These are phyloP conservation scores for Penicillium sumatraense DNA, from an alignment of 2,329 filamentous ascomycete genomes.

Conservation along the genomic window DNA sequence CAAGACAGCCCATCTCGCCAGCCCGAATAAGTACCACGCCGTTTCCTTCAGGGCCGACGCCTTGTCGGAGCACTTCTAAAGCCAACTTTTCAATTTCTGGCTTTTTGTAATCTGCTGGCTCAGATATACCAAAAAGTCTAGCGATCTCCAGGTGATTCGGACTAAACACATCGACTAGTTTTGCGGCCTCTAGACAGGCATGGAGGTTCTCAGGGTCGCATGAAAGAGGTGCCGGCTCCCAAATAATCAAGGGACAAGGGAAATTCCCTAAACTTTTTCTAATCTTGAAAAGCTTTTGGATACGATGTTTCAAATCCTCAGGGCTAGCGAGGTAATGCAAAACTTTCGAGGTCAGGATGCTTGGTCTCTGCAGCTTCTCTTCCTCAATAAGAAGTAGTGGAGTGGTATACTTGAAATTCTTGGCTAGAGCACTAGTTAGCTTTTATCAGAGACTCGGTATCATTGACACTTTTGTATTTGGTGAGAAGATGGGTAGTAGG, in stretches of 20 bases:
- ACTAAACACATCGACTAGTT: conserved; percentile 39
- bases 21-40: conserved; percentile 34
- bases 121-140: conserved; percentile 18
- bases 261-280: conserved; percentile 10
- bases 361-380: conserved; percentile 4
- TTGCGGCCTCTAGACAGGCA: conserved; percentile 18
- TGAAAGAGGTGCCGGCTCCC: conserved; percentile 30
- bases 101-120: neutral
- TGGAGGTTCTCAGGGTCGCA: conserved; percentile 28
- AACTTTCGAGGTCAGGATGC: conserved; percentile 13
- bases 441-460: no score
- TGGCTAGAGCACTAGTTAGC: conserved; percentile 18
- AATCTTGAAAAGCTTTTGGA: conserved; percentile 21
- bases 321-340: conserved; percentile 28
- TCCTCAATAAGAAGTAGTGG: conserved; percentile 20
- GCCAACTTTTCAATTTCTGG: conserved; percentile 18
- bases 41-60: conserved; percentile 20
- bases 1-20: conserved; percentile 36
- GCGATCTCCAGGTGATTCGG: conserved; percentile 45
- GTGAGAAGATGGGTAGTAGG: no score
- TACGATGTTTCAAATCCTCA: conserved; percentile 13
- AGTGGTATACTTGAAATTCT: conserved; percentile 28
- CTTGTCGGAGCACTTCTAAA: conserved; percentile 8
- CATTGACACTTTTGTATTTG: no score
- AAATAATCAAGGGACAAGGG: conserved; percentile 25